These are phyloP conservation scores for Saccharomycopsis schoenii DNA, from an alignment of 805 yeast genomes.

Conservation along the genomic window DNA sequence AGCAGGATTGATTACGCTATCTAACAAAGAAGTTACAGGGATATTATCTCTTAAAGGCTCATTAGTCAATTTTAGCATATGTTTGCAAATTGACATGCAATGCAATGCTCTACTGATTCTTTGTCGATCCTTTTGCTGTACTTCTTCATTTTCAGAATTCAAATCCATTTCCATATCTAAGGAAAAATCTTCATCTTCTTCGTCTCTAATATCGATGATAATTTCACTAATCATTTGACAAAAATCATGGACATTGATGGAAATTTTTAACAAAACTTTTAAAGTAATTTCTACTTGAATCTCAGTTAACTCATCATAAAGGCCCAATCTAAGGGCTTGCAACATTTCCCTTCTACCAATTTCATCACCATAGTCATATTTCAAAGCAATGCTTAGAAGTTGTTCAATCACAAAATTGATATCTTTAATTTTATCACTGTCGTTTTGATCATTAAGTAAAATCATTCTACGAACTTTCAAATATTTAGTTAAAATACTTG, in stretches of 20 bases:
- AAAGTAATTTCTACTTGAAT: constrained; percentile 45
- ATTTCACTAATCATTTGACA: constrained; percentile 78
- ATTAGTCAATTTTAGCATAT: constrained; percentile 57
- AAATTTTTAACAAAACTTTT: constrained; percentile 56
- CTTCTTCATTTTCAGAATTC: constrained; percentile 20
- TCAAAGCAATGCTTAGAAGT: constrained; percentile 51
- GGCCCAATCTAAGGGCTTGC: constrained; percentile 46
- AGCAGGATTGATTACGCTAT: constrained; percentile 72
- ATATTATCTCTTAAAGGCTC: constrained; percentile 57
- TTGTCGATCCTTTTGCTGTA: constrained; percentile 20
- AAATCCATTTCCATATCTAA: constrained; percentile 22
- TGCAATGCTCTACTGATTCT: constrained; percentile 30
- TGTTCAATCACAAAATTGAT: constrained; percentile 70
- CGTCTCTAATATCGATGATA: constrained; percentile 73
- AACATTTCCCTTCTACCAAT: constrained; percentile 76
- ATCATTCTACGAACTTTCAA: constrained; percentile 37
- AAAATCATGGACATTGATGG: constrained; percentile 77
- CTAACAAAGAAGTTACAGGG: constrained; percentile 58
- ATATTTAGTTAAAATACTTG: constrained; percentile 48
- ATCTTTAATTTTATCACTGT: constrained; percentile 31
- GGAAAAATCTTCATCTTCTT: constrained; percentile 26
- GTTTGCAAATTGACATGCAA: constrained; percentile 59
- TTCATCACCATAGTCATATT: constrained; percentile 83
- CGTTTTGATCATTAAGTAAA: constrained; percentile 19
- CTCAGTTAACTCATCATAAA: constrained; percentile 47